Evolutionary conservation across 169 alveolate genomes (phyloP).

Genomic region (Plasmodium coatneyi): DNA sequence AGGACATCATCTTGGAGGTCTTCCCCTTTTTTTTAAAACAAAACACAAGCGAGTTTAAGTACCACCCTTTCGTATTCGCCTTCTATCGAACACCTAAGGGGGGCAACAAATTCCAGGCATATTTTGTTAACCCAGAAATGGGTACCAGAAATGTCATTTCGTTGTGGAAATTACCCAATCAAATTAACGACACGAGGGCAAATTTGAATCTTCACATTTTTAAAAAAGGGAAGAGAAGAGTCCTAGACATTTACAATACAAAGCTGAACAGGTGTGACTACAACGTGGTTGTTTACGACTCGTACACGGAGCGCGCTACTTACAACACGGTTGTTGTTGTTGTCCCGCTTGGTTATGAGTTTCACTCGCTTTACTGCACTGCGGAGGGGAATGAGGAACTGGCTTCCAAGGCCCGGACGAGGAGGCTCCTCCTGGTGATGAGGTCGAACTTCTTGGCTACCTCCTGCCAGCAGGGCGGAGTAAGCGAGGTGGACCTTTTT

Average conservation of each 20-base stretch:
- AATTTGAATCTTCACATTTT: constrained; percentile 27
- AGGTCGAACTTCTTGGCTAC: not conserved
- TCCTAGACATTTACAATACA: constrained; percentile 32
- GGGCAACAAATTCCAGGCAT: constrained; percentile 8
- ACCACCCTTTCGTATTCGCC: constrained; percentile 65
- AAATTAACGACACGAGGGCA: constrained; percentile 35
- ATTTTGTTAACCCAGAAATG: not conserved
- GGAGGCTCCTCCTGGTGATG: constrained; percentile 64
- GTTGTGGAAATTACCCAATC: constrained; percentile 60
- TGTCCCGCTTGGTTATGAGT: constrained; percentile 69
- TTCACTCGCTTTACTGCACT: constrained; percentile 58
- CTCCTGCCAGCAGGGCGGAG: not conserved
- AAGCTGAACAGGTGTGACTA: constrained; percentile 36
- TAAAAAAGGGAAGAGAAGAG: constrained; percentile 67
- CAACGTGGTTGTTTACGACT: constrained; percentile 60
- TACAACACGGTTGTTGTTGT: constrained; percentile 70
- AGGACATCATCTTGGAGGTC: constrained; percentile 77
- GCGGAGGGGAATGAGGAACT: constrained; percentile 71
- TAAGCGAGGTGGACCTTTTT: not conserved
- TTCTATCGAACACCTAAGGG: constrained; percentile 33
- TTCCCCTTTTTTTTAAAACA: constrained; percentile 76
- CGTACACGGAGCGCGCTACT: not conserved
- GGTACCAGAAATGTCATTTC: constrained; percentile 10
- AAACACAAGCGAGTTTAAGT: constrained; percentile 33
- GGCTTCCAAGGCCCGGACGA: constrained; percentile 26